Percentiles rank a stretch among this genome's conserved stretches.
phyloP scores from a whole-genome alignment of 345 rosid genomes.

The Lenwebbia sp. region DNA sequence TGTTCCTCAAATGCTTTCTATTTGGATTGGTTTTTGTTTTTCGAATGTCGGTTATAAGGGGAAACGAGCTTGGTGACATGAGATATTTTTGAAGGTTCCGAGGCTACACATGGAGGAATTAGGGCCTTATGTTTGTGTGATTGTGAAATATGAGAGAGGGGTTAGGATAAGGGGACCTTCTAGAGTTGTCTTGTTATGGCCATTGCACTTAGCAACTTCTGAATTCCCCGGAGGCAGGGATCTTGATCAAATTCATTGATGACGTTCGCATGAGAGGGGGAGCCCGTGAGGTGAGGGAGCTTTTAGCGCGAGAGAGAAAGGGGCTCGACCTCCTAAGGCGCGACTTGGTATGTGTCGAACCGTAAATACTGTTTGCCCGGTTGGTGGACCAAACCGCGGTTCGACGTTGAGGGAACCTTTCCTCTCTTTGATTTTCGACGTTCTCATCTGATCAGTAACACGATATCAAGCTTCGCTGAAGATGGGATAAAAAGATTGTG shows the following conservation, averaged over 20 bases:
- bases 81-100: background rate
- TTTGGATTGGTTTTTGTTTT: background rate
- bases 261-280: background rate
- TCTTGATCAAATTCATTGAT: background rate
- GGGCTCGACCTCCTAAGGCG: background rate
- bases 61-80: background rate
- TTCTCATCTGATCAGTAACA: background rate
- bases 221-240: background rate
- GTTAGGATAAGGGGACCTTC: background rate
- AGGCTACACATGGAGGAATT: background rate
- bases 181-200: background rate
- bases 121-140: background rate
- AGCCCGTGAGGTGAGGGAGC: background rate
- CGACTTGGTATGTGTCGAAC: background rate
- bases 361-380: background rate
- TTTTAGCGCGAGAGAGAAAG: background rate
- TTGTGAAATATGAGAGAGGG: background rate
- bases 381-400: background rate
- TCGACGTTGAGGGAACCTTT: background rate
- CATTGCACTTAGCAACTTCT: fast-evolving
- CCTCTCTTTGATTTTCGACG: background rate
- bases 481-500: background rate
- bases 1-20: background rate
- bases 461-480: background rate
- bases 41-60: background rate